Evolutionary conservation across 495 filamentous ascomycete species (phyloP).

Genomic region (Bathelium albidoporum): DNA sequence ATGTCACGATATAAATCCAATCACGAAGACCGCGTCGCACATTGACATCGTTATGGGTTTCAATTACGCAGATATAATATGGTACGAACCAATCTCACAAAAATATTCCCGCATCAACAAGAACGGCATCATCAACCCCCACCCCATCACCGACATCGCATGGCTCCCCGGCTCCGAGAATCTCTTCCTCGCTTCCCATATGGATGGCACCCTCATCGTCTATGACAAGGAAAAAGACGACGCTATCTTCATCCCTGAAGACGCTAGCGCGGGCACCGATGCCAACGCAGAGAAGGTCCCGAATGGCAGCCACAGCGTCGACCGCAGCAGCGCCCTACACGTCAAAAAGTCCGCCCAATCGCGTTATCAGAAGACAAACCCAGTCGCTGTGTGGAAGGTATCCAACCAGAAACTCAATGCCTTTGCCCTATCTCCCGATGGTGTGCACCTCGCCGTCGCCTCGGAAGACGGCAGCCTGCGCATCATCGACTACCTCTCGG

Average conservation of each 20-base stretch:
- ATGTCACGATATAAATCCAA: conserved; percentile 82
- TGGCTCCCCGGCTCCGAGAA: conserved; percentile 95
- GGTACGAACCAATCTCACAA: conserved; percentile 96
- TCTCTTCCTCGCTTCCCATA: conserved; percentile 84
- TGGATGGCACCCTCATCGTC: conserved; percentile 85
- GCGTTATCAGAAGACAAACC: conserved; percentile 86
- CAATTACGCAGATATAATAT: conserved; percentile 91
- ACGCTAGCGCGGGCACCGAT: conserved; percentile 38
- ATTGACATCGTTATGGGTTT: conserved; percentile 92
- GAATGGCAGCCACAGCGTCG: conserved; percentile 24
- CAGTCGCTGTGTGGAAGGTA: conserved; percentile 80
- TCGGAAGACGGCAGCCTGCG: conserved; percentile 84
- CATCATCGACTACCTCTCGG: conserved; percentile 82
- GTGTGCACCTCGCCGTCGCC: conserved; percentile 77
- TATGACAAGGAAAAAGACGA: conserved; percentile 99
- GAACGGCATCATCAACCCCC: conserved; percentile 80
- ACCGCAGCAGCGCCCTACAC: conserved; percentile 29
- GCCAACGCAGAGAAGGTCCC: conserved; percentile 33
- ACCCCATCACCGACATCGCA: conserved; percentile 73
- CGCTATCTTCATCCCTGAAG: conserved; percentile 56
- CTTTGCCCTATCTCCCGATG: conserved; percentile 82
- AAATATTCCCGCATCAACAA: conserved; percentile 96
- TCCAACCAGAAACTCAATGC: conserved; percentile 81
- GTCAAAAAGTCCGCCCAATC: conserved; percentile 85
- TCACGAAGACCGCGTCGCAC: conserved; percentile 69